phyloP scores from a whole-genome alignment of 1,284 basidiomycete genomes.

The Melanopsichium pennsylvanicum region DNA sequence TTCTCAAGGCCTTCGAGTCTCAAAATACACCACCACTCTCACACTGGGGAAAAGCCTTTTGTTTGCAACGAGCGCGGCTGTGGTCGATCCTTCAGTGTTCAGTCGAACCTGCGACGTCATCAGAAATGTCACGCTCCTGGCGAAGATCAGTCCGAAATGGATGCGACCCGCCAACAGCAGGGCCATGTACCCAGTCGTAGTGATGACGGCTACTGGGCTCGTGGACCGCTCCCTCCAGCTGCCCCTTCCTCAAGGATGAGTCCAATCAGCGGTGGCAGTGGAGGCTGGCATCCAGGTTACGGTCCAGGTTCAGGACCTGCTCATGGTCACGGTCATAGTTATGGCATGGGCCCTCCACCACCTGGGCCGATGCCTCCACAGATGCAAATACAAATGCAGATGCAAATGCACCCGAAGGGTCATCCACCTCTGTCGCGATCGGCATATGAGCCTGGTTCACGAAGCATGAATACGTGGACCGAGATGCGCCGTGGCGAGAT shows the following conservation, averaged over 20 bases:
- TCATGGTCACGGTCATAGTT: constrained; percentile 15
- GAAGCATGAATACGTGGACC: constrained; percentile 47
- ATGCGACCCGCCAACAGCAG: constrained; percentile 21
- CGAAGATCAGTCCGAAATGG: constrained; percentile 31
- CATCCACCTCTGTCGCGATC: constrained; percentile 46
- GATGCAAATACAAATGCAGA: constrained; percentile 31
- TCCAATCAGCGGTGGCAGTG: constrained; percentile 21
- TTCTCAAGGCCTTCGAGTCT: constrained; percentile 62
- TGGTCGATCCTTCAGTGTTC: constrained; percentile 62
- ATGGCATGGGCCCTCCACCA: constrained; percentile 8
- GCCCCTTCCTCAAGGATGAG: constrained; percentile 30
- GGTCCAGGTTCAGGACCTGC: constrained; percentile 9
- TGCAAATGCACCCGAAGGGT: constrained; percentile 37
- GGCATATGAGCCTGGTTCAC: constrained; percentile 47
- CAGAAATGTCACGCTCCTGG: constrained; percentile 55
- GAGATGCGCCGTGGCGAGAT: constrained; percentile 32
- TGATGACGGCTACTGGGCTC: constrained; percentile 28
- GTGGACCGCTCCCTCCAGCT: constrained; percentile 25
- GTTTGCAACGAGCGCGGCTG: constrained; percentile 59
- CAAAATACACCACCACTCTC: constrained; percentile 62
- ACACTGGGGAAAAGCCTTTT: constrained; percentile 64
- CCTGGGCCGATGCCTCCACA: constrained; percentile 22
- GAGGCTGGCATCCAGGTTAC: constrained; percentile 31
- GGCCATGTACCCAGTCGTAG: constrained; percentile 16
- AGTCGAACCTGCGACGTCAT: constrained; percentile 63